A percentile compares a stretch with the other conserved stretches of the same genome.
phyloP scores from a whole-genome alignment of 805 yeast genomes.

The Candida tibetensis region DNA sequence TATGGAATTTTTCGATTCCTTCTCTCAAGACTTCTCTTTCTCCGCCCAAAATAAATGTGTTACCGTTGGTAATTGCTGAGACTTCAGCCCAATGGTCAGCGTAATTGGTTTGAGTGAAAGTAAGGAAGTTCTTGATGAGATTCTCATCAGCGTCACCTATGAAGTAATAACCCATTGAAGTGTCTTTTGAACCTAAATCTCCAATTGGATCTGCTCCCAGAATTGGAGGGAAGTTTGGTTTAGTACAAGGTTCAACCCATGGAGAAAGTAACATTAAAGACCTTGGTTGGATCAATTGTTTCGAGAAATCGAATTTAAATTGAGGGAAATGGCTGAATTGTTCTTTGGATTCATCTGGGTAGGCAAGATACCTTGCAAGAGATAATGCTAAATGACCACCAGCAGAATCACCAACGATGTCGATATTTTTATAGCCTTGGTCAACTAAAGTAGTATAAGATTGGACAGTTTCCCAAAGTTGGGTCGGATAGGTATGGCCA shows the following conservation, averaged over 20 bases:
- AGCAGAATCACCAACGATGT: conserved; percentile 21
- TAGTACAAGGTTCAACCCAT: conserved; percentile 33
- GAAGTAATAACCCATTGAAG: conserved; percentile 32
- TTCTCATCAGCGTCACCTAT: conserved; percentile 19
- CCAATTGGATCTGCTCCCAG: conserved; percentile 25
- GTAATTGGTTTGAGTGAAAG: conserved; percentile 23
- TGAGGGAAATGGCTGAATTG: conserved; percentile 21
- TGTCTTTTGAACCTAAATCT: conserved; percentile 31
- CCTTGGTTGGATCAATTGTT: conserved; percentile 26
- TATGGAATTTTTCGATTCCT: conserved; percentile 25
- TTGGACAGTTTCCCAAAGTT: conserved; percentile 19
- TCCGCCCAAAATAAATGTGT: conserved; percentile 26
- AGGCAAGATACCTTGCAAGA: conserved; percentile 22
- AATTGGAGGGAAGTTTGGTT: conserved; percentile 18
- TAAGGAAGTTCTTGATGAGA: conserved; percentile 16
- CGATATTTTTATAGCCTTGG: conserved; percentile 17
- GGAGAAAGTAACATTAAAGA: conserved; percentile 30
- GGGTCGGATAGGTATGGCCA: conserved; percentile 23
- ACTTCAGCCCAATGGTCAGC: conserved; percentile 27
- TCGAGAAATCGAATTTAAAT: conserved; percentile 15
- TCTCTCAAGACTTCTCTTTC: conserved; percentile 33
- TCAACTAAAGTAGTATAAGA: conserved; percentile 10
- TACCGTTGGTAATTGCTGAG: conserved; percentile 19
- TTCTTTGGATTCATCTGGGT: conserved; percentile 27
- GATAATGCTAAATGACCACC: conserved; percentile 15